Evolutionary conservation across 2,329 filamentous ascomycete species (phyloP).

Genomic region (Ophiosphaerella korrae): DNA sequence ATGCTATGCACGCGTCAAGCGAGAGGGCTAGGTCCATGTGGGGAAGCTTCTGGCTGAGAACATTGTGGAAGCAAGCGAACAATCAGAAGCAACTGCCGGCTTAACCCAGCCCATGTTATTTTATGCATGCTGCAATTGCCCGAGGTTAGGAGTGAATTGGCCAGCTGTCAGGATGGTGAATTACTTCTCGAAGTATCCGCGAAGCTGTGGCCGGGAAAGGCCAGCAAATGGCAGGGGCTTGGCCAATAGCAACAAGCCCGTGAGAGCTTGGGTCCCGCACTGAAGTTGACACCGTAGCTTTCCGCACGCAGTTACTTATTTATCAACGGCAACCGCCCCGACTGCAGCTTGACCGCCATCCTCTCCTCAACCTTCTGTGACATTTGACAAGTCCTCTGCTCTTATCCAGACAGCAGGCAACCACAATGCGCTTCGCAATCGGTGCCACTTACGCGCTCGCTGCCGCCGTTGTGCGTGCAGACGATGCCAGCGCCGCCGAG

Average conservation of each 20-base stretch:
- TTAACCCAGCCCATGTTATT: not conserved
- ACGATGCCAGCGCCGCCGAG: conserved; percentile 57
- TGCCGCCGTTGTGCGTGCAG: conserved; percentile 73
- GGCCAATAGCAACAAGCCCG: conserved; percentile 1
- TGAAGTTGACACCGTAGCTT: conserved; percentile 28
- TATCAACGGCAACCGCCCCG: conserved; percentile 29
- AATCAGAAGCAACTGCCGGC: conserved; percentile 1
- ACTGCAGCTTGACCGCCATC: conserved; percentile 12
- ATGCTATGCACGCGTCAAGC: conserved; percentile 4
- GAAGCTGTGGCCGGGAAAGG: conserved; percentile 16
- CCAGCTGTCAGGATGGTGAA: conserved; percentile 28
- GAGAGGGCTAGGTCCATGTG: not conserved
- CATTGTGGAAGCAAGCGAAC: not conserved
- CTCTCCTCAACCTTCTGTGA: conserved; percentile 18
- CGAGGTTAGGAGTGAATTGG: conserved; percentile 11
- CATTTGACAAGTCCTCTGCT: conserved; percentile 35
- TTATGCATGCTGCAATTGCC: not conserved
- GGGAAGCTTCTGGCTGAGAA: conserved; percentile 1
- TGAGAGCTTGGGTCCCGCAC: conserved; percentile 15
- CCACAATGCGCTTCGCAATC: conserved; percentile 66
- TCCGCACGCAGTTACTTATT: conserved; percentile 32
- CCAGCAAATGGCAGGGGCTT: not conserved
- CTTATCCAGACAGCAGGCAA: conserved; percentile 37
- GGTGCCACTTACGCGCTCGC: conserved; percentile 72
- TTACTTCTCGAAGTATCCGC: conserved; percentile 28